Base-by-base conservation (phyloP, 2,329 filamentous ascomycete genomes). In the Chrysosporium keratinophilum region DNA sequence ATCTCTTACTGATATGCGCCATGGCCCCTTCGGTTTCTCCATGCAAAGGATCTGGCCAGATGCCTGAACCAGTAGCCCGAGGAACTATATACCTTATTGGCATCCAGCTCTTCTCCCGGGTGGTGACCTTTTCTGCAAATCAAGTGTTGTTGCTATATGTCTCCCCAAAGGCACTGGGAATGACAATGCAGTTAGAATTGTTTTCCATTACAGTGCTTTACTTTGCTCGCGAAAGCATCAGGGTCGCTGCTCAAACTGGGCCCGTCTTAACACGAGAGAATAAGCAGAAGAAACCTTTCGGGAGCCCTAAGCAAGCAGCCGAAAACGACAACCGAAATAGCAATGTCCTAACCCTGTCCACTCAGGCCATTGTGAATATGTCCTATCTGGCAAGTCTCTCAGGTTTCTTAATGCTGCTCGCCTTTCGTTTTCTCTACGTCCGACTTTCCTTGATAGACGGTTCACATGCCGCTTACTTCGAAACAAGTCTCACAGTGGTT, bases 181-280 rank as follows among this genome's bases (percentile, higher is more conserved):
- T 95, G 4, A 85, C 90, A 1, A 85, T 90, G 0, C 93, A 96
- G 68, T 78, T 98, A 2, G 93, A 98, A 63, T 82, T 97, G 0
- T 96, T 90, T 68, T 90, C 91, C 56, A 85, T 95, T 43, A 88
- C 89, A 0, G 84, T 94, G n/a, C 78, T 98, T 0, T 96, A 95
- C 69, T 97, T 98, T 64, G 86, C 93, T 0, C 80, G 93, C 39
- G 93, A 98, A 71, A 91, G 86, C 63, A 74, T 97, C 47, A 84
- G 93, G 14, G 85, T 95, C n/a, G 89, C 91, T 23, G 81, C 95
- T 35, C 91, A 97, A 70, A 79, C 93, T 50, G 86, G 90, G 61
- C 23, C 43, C 17, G 10, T 33, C 72, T 74, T 12, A 17, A 11
- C 15, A 60, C 69, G n/a, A 65, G 69, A n/a, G 33, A 40, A 58